phyloP scores from a whole-genome alignment of 78 protist species.

The Planoprotostelium fungivorum region DNA sequence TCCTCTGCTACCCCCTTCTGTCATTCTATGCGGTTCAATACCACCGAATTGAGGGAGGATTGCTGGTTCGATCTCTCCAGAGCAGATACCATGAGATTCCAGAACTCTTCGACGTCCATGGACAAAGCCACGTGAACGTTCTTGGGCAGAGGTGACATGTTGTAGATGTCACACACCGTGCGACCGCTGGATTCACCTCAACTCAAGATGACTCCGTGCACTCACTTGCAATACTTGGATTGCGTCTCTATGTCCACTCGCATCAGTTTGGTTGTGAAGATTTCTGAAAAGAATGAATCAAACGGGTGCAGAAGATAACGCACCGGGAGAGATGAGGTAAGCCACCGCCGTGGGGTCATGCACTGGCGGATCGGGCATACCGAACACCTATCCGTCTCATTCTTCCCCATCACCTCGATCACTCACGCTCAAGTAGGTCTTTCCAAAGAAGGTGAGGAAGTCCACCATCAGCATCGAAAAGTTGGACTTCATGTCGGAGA shows the following conservation, averaged over 20 bases:
- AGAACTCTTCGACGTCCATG: conserved; percentile 53
- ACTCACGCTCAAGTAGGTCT: conserved; percentile 58
- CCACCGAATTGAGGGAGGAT: neutral
- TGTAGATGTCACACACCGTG: conserved; percentile 69
- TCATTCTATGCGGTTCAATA: no score
- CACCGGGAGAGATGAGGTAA: conserved; percentile 58
- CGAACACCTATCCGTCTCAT: neutral
- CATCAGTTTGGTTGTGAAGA: conserved; percentile 41
- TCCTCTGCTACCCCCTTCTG: no score
- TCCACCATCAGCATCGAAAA: conserved; percentile 33
- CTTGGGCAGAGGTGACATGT: conserved; percentile 26
- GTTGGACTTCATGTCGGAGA: conserved; percentile 22
- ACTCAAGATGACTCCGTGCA: neutral
- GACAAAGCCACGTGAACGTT: conserved; percentile 68
- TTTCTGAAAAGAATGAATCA: no score
- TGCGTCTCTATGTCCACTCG: conserved; percentile 75
- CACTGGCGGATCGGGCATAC: conserved; percentile 59
- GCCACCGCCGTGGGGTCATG: conserved; percentile 89
- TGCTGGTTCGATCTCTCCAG: neutral
- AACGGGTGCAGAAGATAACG: no score
- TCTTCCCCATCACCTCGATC: conserved; percentile 11
- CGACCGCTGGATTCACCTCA: conserved; percentile 10
- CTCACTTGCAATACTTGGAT: conserved; percentile 4
- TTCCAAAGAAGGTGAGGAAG: conserved; percentile 60
- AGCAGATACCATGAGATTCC: conserved; percentile 39